Conservation (phyloP, 2,329 filamentous ascomycete species). For the Microcyclosporella mali region DNA sequence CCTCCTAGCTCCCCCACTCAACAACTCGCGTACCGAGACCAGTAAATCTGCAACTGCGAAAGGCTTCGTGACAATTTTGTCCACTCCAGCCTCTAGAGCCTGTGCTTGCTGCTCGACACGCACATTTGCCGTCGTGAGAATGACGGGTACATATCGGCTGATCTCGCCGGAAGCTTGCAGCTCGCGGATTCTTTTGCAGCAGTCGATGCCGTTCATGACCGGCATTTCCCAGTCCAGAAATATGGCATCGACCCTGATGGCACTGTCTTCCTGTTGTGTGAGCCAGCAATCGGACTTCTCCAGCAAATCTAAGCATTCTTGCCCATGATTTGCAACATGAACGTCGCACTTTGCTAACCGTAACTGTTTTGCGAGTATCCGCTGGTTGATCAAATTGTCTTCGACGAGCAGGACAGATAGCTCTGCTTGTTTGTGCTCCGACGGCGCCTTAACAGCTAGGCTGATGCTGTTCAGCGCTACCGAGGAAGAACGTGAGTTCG, state of each 20-base stretch:
- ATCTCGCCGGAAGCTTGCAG: conserved; percentile 8
- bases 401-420: conserved; percentile 15
- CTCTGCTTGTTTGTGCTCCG: background rate
- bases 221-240: conserved; percentile 32
- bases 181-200: conserved; percentile 19
- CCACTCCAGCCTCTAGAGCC: conserved; percentile 65
- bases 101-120: conserved; percentile 50
- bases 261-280: background rate
- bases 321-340: conserved; percentile 22
- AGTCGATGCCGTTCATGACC: conserved; percentile 27
- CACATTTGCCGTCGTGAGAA: conserved; percentile 69
- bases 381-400: conserved; percentile 27
- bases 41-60: conserved; percentile 41
- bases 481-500: background rate
- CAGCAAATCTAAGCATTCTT: conserved; percentile 24
- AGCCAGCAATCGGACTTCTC: conserved; percentile 13
- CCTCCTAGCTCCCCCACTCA: background rate
- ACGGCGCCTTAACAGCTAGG: background rate
- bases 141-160: conserved; percentile 54
- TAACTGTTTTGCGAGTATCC: conserved; percentile 21
- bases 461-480: background rate
- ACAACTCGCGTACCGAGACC: conserved; percentile 20
- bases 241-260: conserved; percentile 16
- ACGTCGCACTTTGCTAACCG: conserved; percentile 17
- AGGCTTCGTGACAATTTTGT: conserved; percentile 42